phyloP scores from a whole-genome alignment of 768 basidiomycete genomes.

The Baorangia bicolor region DNA sequence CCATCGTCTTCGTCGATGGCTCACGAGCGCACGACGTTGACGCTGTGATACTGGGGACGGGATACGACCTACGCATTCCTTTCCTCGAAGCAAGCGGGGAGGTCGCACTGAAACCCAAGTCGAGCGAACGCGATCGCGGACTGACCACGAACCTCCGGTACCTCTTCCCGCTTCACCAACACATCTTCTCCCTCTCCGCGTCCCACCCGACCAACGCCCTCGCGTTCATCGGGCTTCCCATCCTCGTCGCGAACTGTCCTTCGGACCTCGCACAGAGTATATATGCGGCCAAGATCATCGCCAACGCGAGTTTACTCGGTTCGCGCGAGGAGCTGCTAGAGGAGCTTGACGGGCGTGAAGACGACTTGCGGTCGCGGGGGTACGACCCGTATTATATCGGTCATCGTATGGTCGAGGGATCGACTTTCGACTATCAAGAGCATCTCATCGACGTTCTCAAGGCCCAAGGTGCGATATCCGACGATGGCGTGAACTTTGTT shows the following conservation, averaged over 20 bases:
- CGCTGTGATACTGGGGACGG: conserved; percentile 51
- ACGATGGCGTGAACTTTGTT: conserved; percentile 45
- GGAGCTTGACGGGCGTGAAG: conserved; percentile 43
- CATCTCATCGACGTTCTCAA: conserved; percentile 19
- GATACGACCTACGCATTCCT: conserved; percentile 52
- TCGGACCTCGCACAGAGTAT: conserved; percentile 51
- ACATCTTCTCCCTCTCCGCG: conserved; percentile 52
- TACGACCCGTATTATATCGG: conserved; percentile 50
- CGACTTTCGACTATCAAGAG: conserved; percentile 43
- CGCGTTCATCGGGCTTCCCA: conserved; percentile 54
- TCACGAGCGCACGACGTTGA: conserved; percentile 41
- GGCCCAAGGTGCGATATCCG: conserved; percentile 34
- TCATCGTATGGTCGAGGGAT: conserved; percentile 40
- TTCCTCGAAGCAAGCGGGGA: conserved; percentile 40
- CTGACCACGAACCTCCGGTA: conserved; percentile 52
- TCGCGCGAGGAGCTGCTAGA: conserved; percentile 38
- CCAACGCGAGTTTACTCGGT: conserved; percentile 41
- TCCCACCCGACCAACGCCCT: conserved; percentile 50
- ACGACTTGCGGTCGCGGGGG: conserved; percentile 38
- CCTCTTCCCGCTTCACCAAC: conserved; percentile 53
- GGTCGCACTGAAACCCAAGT: conserved; percentile 16
- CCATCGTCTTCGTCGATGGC: conserved; percentile 49
- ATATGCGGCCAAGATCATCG: conserved; percentile 45
- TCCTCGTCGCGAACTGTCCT: conserved; percentile 46
- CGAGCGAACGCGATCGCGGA: conserved; percentile 8